phyloP scores from a whole-genome alignment of 306 rosid species.

The Myrica gale region DNA sequence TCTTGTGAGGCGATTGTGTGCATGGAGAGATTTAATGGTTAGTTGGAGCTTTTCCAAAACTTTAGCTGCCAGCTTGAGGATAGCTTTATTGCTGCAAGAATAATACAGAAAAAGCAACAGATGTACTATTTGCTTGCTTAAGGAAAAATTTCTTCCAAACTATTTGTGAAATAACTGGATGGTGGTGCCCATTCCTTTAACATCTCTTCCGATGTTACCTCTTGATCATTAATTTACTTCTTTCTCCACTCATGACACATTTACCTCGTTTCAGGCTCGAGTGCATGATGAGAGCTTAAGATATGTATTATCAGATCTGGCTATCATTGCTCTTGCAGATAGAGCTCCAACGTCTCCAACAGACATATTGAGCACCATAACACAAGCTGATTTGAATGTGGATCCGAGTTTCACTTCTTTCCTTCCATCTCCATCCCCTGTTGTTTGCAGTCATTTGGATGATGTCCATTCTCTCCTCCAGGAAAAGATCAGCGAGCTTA shows the following conservation, averaged over 20 bases:
- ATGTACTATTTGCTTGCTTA: neutral
- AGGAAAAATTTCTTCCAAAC: neutral
- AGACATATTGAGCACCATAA: conserved; percentile 50
- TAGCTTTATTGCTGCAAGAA: conserved; percentile 9
- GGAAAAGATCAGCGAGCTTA: conserved; percentile 44
- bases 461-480: conserved; percentile 60
- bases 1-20: conserved; percentile 61
- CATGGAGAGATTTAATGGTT: conserved; percentile 94
- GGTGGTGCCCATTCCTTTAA: neutral
- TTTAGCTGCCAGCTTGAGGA: conserved; percentile 23
- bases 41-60: conserved; percentile 39
- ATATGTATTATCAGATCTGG: conserved; percentile 81
- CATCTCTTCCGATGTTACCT: neutral
- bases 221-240: neutral
- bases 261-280: conserved; percentile 74
- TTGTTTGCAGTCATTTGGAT: conserved; percentile 67
- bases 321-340: conserved; percentile 70
- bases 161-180: neutral
- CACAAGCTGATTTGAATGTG: conserved; percentile 51
- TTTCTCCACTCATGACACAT: neutral
- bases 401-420: conserved; percentile 48
- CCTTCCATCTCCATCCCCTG: conserved; percentile 64
- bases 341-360: conserved; percentile 37
- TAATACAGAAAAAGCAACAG: neutral
- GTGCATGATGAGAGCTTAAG: conserved; percentile 89